phyloP scores from a whole-genome alignment of 345 rosid genomes.

The Acer campestre region DNA sequence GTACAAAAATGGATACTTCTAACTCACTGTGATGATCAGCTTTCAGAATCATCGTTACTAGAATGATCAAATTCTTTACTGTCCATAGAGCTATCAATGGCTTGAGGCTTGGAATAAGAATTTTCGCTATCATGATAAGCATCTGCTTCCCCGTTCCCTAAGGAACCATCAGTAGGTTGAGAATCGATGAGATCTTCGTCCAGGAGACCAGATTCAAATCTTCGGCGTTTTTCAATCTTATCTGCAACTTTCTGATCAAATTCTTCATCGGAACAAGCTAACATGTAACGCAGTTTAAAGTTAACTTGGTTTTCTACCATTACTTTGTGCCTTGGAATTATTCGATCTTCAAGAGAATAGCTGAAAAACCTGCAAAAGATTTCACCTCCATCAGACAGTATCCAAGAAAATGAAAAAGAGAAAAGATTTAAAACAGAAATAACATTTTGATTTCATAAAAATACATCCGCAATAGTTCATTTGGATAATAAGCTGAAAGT shows the following conservation, averaged over 20 bases:
- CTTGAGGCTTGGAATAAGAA: conserved; percentile 7
- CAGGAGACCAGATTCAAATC: conserved; percentile 52
- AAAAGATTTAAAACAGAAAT: not conserved
- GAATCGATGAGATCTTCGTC: conserved; percentile 14
- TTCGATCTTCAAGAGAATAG: conserved; percentile 78
- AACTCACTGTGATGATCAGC: not conserved
- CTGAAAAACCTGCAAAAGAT: conserved; percentile 75
- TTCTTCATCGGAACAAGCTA: conserved; percentile 68
- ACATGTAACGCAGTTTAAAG: conserved; percentile 77
- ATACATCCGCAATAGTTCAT: not conserved
- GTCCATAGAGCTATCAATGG: conserved; percentile 1
- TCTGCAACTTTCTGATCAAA: conserved; percentile 58
- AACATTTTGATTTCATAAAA: not conserved
- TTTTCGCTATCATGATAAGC: conserved; percentile 8
- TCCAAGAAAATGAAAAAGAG: not conserved
- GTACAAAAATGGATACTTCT: not conserved
- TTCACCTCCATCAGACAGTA: conserved; percentile 15
- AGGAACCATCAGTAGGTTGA: conserved; percentile 10
- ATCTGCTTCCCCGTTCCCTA: not conserved
- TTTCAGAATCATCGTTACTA: not conserved
- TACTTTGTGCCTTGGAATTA: conserved; percentile 75
- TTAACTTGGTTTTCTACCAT: conserved; percentile 76
- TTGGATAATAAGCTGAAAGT: not conserved
- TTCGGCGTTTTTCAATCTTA: conserved; percentile 61
- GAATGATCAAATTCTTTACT: not conserved